phyloP scores from a whole-genome alignment of 2,329 filamentous ascomycete genomes.

The Aureobasidium melanogenum region DNA sequence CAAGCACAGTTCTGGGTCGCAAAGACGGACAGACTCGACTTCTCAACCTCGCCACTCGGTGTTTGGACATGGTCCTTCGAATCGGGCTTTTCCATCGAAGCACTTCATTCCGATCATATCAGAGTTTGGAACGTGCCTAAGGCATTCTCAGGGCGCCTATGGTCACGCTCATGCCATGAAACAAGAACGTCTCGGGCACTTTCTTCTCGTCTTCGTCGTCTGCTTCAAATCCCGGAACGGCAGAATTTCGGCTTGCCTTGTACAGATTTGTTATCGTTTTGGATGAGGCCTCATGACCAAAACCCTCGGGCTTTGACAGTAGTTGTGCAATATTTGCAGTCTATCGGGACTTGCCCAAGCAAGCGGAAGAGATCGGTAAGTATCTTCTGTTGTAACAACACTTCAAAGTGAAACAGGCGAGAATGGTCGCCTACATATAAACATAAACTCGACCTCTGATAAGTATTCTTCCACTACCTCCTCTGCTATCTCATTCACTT shows the following conservation, averaged over 20 bases:
- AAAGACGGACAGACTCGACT: not conserved
- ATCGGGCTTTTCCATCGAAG: not conserved
- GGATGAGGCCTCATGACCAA: not conserved
- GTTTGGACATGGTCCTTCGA: not conserved
- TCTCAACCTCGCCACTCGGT: not conserved
- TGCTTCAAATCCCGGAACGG: not conserved
- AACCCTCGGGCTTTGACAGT: not conserved
- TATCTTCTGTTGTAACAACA: not conserved
- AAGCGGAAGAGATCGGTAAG: not conserved
- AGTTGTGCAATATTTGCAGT: not conserved
- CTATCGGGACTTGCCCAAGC: not conserved
- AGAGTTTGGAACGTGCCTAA: not conserved
- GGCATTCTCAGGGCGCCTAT: too few species aligned
- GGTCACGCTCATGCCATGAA: not conserved
- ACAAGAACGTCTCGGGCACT: not conserved
- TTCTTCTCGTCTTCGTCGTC: not conserved
- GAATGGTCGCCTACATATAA: not conserved
- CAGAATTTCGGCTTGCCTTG: not conserved
- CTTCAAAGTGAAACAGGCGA: not conserved
- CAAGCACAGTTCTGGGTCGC: not conserved
- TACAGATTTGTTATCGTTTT: too few species aligned
- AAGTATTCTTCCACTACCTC: not conserved
- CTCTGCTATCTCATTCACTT: too few species aligned
- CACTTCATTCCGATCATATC: too few species aligned
- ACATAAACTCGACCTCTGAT: not conserved